Percentiles rank a stretch among this genome's conserved stretches.
Evolutionary conservation across 257 asterid species (phyloP).

Genomic region (Agastache rugosa): DNA sequence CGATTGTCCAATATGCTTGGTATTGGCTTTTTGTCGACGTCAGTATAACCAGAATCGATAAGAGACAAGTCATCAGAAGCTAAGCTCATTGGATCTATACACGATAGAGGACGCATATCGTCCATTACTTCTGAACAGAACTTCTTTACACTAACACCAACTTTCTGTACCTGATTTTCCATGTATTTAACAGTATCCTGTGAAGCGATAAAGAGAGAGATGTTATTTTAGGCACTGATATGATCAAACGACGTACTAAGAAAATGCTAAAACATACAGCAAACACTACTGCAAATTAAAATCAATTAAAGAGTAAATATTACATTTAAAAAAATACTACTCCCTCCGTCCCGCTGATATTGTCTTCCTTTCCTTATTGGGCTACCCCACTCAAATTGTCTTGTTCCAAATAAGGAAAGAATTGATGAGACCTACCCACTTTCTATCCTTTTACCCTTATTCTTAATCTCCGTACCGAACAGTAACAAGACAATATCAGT

Average conservation of each 20-base stretch:
- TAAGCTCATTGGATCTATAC: constrained; percentile 55
- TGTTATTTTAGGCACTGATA: not conserved
- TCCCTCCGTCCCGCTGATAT: too few relatives aligned
- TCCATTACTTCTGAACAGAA: constrained; percentile 79
- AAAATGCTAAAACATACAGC: not conserved
- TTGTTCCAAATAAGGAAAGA: too few relatives aligned
- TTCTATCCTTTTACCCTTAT: too few relatives aligned
- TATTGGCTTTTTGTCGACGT: constrained; percentile 48
- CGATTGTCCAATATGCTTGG: constrained; percentile 35
- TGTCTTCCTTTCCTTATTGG: too few relatives aligned
- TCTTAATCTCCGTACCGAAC: too few relatives aligned
- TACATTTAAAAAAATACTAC: not conserved
- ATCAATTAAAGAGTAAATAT: not conserved
- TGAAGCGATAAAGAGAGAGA: not conserved
- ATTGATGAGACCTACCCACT: too few relatives aligned
- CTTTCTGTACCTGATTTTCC: constrained; percentile 84
- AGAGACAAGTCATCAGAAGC: constrained; percentile 59
- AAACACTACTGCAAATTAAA: not conserved
- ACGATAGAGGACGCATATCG: constrained; percentile 63
- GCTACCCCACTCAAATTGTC: too few relatives aligned
- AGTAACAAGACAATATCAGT: too few relatives aligned
- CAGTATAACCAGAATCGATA: constrained; percentile 50
- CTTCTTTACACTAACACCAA: constrained; percentile 74
- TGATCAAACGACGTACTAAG: constrained; percentile 12
- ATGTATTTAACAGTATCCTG: constrained; percentile 85